Evolutionary conservation across 306 rosid genomes (phyloP), one percentile per base, ranked within the genome.

Genomic region (Dryas alaskensis): DNA sequence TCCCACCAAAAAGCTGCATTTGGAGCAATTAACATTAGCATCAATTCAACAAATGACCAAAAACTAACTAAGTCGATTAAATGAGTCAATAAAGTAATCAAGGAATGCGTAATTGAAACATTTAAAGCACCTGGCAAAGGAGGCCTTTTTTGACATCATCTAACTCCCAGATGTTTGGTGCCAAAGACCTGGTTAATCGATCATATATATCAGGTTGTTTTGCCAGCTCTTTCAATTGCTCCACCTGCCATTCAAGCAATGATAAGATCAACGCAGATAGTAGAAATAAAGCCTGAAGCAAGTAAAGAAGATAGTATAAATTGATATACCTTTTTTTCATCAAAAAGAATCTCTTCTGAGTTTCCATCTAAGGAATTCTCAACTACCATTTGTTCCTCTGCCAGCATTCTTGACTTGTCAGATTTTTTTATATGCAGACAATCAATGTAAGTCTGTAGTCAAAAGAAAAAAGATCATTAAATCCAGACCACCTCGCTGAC

Each of bases 161-260:
- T 45, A 94, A 89, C 85, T 94, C 97, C 97, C 99, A 94, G 80
- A 94, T 94, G 82, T 94, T 94, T 53, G 99, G 97, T 3, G 97
- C 97, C 87, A 92, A 79, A 10, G 99, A 94, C 71, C 86, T 94
- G 52, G 96, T 94, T 65, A 94, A 75, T 66, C 86, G 87, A 69
- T 94, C 97, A 79, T 94, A 92, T 75, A 94, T 88, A 82, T 94
- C 95, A 13, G 96, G 92, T 63, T 68, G 80, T 79, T 87, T 89
- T 0, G 99, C 89, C 68, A 94, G 84, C 84, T 92, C 92, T 78
- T 86, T 94, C 78, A 94, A 77, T 75, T 84, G 80, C 60, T 89
- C 92, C 74, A 92, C 89, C 97, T 94, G 85, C 63, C 77, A 49
- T 70, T 45, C 74, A 74, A 69, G 70, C 61, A 81, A 72, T 54